These are phyloP conservation scores for Chalaropsis ovoidea DNA, from an alignment of 2,329 filamentous ascomycete species.

Conservation along the genomic window DNA sequence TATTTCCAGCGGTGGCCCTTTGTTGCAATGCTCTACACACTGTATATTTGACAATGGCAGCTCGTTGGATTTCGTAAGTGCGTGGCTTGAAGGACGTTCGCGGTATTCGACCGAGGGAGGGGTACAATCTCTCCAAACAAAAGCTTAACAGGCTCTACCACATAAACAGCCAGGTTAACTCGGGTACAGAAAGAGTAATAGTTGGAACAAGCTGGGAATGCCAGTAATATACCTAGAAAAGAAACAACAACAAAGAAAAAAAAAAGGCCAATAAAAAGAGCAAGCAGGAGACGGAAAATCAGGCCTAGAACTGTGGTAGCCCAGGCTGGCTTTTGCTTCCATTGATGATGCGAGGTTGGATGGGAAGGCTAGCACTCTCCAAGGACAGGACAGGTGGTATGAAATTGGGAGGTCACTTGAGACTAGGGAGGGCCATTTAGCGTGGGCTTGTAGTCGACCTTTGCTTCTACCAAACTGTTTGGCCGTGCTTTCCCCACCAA, in stretches of 20 bases:
- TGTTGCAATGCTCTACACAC: background rate
- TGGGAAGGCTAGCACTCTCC: constrained; percentile 6
- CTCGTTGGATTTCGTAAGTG: background rate
- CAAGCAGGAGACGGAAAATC: background rate
- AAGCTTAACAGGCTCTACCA: constrained; percentile 10
- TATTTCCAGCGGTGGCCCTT: background rate
- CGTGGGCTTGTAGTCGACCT: background rate
- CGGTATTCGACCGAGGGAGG: constrained; percentile 7
- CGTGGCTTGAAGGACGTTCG: background rate
- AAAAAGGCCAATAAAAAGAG: background rate
- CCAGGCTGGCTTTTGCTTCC: constrained; percentile 4
- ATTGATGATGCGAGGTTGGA: background rate
- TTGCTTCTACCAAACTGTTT: background rate
- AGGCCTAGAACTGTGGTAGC: background rate
- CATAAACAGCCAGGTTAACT: constrained; percentile 2
- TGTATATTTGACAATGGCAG: background rate
- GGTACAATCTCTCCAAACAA: constrained; percentile 14
- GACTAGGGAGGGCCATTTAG: background rate
- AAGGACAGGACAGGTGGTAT: constrained; percentile 19
- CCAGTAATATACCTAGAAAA: constrained; percentile 1
- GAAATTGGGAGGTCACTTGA: constrained; percentile 3
- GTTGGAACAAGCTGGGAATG: background rate
- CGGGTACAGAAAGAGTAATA: background rate
- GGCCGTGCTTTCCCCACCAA: constrained; percentile 13
- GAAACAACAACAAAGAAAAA: background rate